A percentile compares a stretch with the other conserved stretches of the same genome.
These are phyloP conservation scores for Sarocladium kiliense DNA, from an alignment of 2,329 filamentous ascomycete species.

Conservation along the genomic window DNA sequence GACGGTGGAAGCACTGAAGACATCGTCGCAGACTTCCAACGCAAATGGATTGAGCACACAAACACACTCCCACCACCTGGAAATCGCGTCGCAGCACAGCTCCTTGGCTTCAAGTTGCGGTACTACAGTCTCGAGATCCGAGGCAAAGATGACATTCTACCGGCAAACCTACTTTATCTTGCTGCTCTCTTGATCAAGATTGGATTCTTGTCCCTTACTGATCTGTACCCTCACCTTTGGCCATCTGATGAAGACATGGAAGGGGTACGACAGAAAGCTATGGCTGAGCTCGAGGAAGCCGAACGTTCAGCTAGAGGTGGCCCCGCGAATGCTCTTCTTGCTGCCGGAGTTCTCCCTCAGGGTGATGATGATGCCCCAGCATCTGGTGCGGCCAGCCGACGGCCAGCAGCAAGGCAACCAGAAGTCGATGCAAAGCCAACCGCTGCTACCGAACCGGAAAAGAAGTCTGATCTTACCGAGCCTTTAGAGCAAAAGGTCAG, in stretches of 20 bases:
- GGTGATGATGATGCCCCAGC: constrained; percentile 63
- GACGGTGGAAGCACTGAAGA: constrained; percentile 29
- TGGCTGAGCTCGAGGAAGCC: constrained; percentile 73
- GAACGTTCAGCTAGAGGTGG: constrained; percentile 63
- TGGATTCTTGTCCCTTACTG: constrained; percentile 87
- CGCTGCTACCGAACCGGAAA: constrained; percentile 38
- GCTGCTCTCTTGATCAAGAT: constrained; percentile 92
- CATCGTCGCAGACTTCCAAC: constrained; percentile 50
- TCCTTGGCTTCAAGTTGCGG: constrained; percentile 93
- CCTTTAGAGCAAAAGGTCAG: constrained; percentile 84
- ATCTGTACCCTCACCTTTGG: constrained; percentile 89
- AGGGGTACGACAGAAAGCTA: constrained; percentile 60
- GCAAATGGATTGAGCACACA: constrained; percentile 75
- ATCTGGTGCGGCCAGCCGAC: constrained; percentile 17
- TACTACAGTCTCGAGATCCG: constrained; percentile 85
- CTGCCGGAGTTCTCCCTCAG: constrained; percentile 72
- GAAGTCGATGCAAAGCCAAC: constrained; percentile 44
- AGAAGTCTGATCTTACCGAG: constrained; percentile 50
- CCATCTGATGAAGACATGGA: constrained; percentile 82
- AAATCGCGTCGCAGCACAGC: constrained; percentile 86
- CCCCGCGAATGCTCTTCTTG: constrained; percentile 75
- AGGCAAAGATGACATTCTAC: constrained; percentile 69
- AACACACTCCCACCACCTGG: constrained; percentile 78
- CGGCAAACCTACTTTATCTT: constrained; percentile 88
- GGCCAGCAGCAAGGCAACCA: constrained; percentile 37